These are phyloP conservation scores for Neurospora sp. DNA, from an alignment of 2,329 filamentous ascomycete species.

Conservation along the genomic window DNA sequence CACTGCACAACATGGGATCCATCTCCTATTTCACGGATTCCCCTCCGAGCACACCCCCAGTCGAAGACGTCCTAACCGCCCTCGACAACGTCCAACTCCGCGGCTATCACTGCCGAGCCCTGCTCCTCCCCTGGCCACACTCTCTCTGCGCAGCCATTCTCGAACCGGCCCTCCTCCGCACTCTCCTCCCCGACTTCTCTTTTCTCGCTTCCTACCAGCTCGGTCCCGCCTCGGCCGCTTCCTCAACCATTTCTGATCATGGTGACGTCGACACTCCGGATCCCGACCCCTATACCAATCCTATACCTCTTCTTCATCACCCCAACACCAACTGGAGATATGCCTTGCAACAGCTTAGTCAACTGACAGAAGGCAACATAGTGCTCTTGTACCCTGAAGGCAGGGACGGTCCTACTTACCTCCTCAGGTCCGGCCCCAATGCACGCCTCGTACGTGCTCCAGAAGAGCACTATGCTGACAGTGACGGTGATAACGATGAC, in stretches of 20 bases:
- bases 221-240: background rate
- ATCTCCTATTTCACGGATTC: background rate
- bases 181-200: background rate
- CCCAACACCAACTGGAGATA: background rate
- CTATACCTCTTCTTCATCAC: background rate
- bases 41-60: background rate
- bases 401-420: background rate
- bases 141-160: background rate
- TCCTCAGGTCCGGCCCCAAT: background rate
- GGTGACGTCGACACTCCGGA: background rate
- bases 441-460: background rate
- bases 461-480: background rate
- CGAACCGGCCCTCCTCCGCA: background rate
- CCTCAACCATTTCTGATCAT: background rate
- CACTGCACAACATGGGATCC: background rate
- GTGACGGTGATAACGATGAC: background rate
- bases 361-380: background rate
- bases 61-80: background rate
- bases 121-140: background rate
- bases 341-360: background rate
- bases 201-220: background rate
- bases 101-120: background rate
- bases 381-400: background rate
- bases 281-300: background rate
- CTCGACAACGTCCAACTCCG: background rate